Conservation (phyloP, 148 eudicot genomes). For the Oxyria digyna region DNA sequence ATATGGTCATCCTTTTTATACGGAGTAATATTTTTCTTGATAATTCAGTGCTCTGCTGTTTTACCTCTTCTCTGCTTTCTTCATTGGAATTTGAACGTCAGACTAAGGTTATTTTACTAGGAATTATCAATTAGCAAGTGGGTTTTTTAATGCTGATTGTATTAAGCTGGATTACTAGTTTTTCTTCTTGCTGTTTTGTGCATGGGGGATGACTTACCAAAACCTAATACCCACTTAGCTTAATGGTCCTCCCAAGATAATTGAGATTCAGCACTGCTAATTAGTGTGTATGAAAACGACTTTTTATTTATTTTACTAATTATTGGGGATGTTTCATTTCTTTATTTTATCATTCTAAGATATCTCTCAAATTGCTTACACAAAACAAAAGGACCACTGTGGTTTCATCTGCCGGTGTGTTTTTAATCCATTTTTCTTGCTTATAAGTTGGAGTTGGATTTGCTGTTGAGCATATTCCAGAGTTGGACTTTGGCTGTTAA, state of each 20-base stretch:
- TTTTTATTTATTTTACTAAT: neutral
- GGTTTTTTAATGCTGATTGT: neutral
- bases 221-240: conserved; percentile 1
- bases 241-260: conserved; percentile 5
- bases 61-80: neutral
- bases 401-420: neutral
- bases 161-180: too few species aligned
- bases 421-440: neutral
- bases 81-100: neutral
- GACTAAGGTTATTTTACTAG: neutral
- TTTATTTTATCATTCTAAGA: neutral
- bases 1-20: neutral
- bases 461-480: neutral
- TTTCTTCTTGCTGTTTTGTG: neutral
- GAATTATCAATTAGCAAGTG: neutral
- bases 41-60: neutral
- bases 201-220: conserved; percentile 1
- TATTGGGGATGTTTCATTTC: neutral
- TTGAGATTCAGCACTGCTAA: neutral
- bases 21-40: neutral
- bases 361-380: neutral
- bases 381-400: conserved; percentile 7
- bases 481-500: conserved; percentile 17
- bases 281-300: neutral
- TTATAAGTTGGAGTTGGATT: conserved; percentile 36